Base-by-base conservation (phyloP, 2,329 filamentous ascomycete genomes). In the Ilyonectria mors-panacis region DNA sequence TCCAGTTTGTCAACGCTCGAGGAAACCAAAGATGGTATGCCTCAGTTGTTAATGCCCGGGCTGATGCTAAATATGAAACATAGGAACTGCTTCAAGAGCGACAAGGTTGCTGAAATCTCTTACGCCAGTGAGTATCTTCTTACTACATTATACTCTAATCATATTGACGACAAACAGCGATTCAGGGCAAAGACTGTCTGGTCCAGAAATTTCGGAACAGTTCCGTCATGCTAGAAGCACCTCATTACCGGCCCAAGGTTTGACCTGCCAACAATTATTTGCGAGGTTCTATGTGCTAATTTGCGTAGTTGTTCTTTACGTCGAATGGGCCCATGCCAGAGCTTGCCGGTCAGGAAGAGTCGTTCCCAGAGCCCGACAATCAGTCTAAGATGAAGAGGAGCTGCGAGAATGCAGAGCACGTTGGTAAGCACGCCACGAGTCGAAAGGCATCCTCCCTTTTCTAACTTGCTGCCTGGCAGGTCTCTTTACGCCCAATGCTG, bases 121-220 rank as follows among this genome's bases (percentile, higher is more conserved):
- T 99, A 98, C 80, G 96, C 96, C n/a, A 97, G 93, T 94, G 81
- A 83, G 92, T 85, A 13, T n/a, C 5, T 0, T 2, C 3, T 4
- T 2, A 4, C 3, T 3, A 7, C 12, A 4, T 6, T 15, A 4
- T 15, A 4, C 7, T 0, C 13, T 12, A 5, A 4, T 8, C 1
- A 13, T 47, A 64, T 66, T 75, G 21, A 76, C 83, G 62, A 83
- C 57, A 59, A 63, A 47, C 64, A 94, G 93, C 95, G 13, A 95
- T 97, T 66, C 96, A 99, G 83, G 96, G 96, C 51, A 92, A 92
- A 70, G 94, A 97, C 77, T 95, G 94, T 70, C 86, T 98, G 0
- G 89, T 98, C 7, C 93, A 97, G 79, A 98, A 98, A 78, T 99
- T 99, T 77, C 91, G 96, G 39, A 99, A 99, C 83, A 97, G 94